Base-by-base conservation (phyloP, 441 rosid species). In the Populus hybrid region DNA sequence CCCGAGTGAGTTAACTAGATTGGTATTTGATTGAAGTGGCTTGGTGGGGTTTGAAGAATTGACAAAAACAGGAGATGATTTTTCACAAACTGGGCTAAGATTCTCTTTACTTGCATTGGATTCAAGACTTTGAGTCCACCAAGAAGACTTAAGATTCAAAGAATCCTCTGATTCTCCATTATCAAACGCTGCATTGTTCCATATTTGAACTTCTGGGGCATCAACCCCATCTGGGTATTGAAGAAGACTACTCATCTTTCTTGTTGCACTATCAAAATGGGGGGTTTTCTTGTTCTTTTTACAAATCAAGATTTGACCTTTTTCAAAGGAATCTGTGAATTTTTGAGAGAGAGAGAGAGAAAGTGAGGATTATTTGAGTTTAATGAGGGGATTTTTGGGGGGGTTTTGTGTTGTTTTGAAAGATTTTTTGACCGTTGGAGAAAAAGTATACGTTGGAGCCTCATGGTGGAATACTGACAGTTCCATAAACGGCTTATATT, bases 111-210 rank as follows among this genome's bases (percentile, higher is more conserved):
- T 86, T 76, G 84, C 81, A 82, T 86, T 88, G 9, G 94, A 91
- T 79, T 86, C 89, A 61, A 95, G 84, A 24, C 88, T 85, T 3
- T 80, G 83, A 11, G 90, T 89, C 76, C 78, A 82, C 93, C 92
- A 90, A 72, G 94, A 86, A 34, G 80, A 80, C 71, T 84, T 89
- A 2, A 86, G 19, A 69, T 78, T 83, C 34, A 75, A 28, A 14
- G 88, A 76, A 36, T 83, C 85, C 69, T 87, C 88, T 14, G 91
- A 85, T 46, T 86, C 92, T 9, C 89, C 91, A 35, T 87, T 88
- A 84, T 95, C 98, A 75, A 95, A 93, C 19, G 97, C 91, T 7
- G 92, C 99, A 81, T 93, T 95, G 87, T 89, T 85, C 99, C 99
- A 95, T 40, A 95, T 79, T 86, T 93, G 98, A 64, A 93, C 89